Base-by-base conservation (phyloP, 306 rosid species). In the Trichosanthes truncata region DNA sequence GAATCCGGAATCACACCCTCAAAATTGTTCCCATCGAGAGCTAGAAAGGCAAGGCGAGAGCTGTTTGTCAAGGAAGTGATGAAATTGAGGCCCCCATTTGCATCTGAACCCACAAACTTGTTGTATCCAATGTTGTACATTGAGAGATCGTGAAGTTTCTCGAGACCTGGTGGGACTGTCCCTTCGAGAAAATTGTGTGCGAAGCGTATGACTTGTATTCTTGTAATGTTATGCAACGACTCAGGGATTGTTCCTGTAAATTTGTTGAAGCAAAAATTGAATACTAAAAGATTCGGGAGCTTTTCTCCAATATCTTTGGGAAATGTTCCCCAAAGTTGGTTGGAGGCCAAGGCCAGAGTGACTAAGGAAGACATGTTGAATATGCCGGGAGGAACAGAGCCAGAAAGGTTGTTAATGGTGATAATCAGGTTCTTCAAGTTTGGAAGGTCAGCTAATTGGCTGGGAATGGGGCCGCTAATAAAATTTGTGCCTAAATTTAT, bases 281-380 rank as follows among this genome's bases (percentile, higher is more conserved):
- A 88, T 23, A 71, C 68, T 15, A 89, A 13, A 40, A 93, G 86
- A n/a, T 90, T 89, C 15, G 95, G 95, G 79, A 90, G 87, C 63
- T 25, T 89, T 29, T 78, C 60, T 9, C 90, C 97, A 63, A 93
- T 63, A 75, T 91, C 84, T 1, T 76, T 57, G 11, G 91, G 95
- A 76, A 93, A 78, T 49, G 88, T 92, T 83, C 98, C 98, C 94
- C 90, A 76, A 0, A 91, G 84, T 4, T 93, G 41, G 77, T 93
- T 93, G 43, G 89, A 36, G 75, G 92, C 92, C 1, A 90, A 61
- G 13, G 91, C 89, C 14, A 93, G 82, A 75, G 51, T 62, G 56
- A 86, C 84, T 0, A 91, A 84, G 56, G 95, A 91, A 77, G 92
- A 79, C 74, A 93, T 57, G 62, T 90, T 90, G 60, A 85, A 91